Percentiles rank a stretch among this genome's conserved stretches.
Conservation (phyloP, 2,329 filamentous ascomycete genomes). For the Pseudophaeomoniella oleicola region DNA sequence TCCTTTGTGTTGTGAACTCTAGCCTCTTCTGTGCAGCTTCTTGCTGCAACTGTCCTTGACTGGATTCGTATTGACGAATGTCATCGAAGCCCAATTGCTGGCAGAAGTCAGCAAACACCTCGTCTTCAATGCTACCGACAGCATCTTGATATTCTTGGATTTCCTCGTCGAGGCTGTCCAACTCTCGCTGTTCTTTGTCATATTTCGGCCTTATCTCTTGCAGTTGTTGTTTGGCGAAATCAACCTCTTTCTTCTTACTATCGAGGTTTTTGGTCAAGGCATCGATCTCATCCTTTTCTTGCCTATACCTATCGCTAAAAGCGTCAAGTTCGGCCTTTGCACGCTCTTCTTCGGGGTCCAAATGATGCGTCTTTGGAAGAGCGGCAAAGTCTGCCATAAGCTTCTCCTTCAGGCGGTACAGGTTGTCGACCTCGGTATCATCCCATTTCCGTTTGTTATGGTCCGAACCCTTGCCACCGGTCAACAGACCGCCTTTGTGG, state of each 20-base stretch:
- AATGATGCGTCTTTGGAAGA: slow-evolving; percentile 64
- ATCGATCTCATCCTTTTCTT: slow-evolving; percentile 59
- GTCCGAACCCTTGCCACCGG: slow-evolving; percentile 73
- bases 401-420: slow-evolving; percentile 63
- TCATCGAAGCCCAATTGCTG: slow-evolving; percentile 71
- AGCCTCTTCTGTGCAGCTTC: slow-evolving; percentile 77
- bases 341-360: slow-evolving; percentile 62
- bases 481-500: slow-evolving; percentile 93
- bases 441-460: slow-evolving; percentile 72
- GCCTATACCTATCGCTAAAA: slow-evolving; percentile 60
- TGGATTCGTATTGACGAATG: slow-evolving; percentile 84
- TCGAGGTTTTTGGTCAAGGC: slow-evolving; percentile 69
- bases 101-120: slow-evolving; percentile 78
- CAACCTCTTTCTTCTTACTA: slow-evolving; percentile 70
- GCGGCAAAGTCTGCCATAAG: slow-evolving; percentile 63
- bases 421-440: slow-evolving; percentile 72
- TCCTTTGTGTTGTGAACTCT: slow-evolving; percentile 69
- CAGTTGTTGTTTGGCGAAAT: slow-evolving; percentile 58
- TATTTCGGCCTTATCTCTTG: slow-evolving; percentile 66
- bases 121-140: slow-evolving; percentile 72
- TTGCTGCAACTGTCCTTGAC: slow-evolving; percentile 83
- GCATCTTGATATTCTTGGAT: slow-evolving; percentile 45
- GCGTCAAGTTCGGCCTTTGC: slow-evolving; percentile 67
- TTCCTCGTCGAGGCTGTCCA: slow-evolving; percentile 46
- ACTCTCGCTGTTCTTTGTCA: slow-evolving; percentile 51